Conservation (phyloP, 1,284 basidiomycete species). For the Kwoniella shivajii region DNA sequence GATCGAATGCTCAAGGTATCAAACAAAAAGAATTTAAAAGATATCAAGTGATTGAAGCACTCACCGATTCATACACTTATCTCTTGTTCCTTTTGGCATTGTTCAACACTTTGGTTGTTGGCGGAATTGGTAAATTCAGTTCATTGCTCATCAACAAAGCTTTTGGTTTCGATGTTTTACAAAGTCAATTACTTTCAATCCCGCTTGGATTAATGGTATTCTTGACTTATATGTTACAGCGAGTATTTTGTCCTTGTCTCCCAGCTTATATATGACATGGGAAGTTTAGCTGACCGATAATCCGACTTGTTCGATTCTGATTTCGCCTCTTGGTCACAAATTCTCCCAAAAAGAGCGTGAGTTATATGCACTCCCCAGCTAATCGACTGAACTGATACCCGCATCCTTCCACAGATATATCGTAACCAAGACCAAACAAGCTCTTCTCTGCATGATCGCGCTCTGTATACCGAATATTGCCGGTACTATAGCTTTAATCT, state of each 20-base stretch:
- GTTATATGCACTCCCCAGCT: too few species aligned
- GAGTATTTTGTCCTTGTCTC: too few species aligned
- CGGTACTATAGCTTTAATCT: conserved; percentile 34
- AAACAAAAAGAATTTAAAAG: conserved; percentile 31
- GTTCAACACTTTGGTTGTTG: conserved; percentile 36
- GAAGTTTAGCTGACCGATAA: too few species aligned
- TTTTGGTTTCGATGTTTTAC: conserved; percentile 23
- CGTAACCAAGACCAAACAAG: conserved; percentile 27
- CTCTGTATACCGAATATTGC: conserved; percentile 33
- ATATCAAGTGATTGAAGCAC: conserved; percentile 33
- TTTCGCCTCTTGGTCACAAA: too few species aligned
- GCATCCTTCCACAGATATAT: conserved; percentile 21
- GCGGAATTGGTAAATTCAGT: conserved; percentile 35
- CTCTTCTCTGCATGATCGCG: conserved; percentile 27
- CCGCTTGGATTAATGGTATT: too few species aligned
- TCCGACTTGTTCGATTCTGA: too few species aligned
- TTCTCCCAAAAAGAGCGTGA: too few species aligned
- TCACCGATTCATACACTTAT: conserved; percentile 35
- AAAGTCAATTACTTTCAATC: conserved; percentile 27
- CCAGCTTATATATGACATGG: too few species aligned
- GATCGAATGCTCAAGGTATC: conserved; percentile 43
- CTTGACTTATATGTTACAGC: too few species aligned
- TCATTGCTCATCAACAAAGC: conserved; percentile 28
- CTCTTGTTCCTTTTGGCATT: conserved; percentile 34
- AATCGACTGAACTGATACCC: conserved; percentile 16